These are phyloP conservation scores for Exophiala mesophila DNA, from an alignment of 2,329 filamentous ascomycete species.

Conservation along the genomic window DNA sequence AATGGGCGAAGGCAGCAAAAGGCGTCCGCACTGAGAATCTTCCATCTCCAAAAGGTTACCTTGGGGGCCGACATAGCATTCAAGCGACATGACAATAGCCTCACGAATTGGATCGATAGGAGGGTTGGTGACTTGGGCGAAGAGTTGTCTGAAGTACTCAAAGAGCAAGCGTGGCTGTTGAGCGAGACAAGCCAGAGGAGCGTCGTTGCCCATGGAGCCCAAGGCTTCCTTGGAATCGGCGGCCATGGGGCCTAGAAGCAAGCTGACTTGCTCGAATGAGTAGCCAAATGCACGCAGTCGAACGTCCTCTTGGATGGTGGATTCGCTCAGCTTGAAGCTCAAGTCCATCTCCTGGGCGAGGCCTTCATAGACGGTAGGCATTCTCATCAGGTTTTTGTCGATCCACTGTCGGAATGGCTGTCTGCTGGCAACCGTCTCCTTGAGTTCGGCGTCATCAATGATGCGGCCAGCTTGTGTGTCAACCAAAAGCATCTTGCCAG, in stretches of 20 bases:
- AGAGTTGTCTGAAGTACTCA: constrained; percentile 96
- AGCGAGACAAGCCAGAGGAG: constrained; percentile 85
- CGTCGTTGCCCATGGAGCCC: constrained; percentile 97
- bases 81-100: constrained; percentile 95
- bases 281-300: constrained; percentile 85
- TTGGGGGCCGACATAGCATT: constrained; percentile 93
- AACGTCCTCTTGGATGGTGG: constrained; percentile 75
- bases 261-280: constrained; percentile 88
- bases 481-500: constrained; percentile 92
- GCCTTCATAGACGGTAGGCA: constrained; percentile 68
- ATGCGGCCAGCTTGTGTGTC: constrained; percentile 87
- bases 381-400: constrained; percentile 74
- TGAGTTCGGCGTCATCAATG: constrained; percentile 89
- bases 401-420: constrained; percentile 87
- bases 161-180: constrained; percentile 81
- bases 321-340: constrained; percentile 60
- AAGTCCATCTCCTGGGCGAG: constrained; percentile 57
- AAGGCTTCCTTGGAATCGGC: constrained; percentile 95
- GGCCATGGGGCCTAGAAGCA: constrained; percentile 91
- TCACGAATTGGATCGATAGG: constrained; percentile 96
- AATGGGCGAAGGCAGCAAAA: constrained; percentile 82
- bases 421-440: constrained; percentile 78
- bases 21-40: constrained; percentile 75
- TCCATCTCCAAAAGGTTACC: constrained; percentile 95
- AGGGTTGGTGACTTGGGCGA: constrained; percentile 96